Evolutionary conservation across 192 early-diverging fungal genomes (phyloP).

Genomic region (Coemansia sp.): DNA sequence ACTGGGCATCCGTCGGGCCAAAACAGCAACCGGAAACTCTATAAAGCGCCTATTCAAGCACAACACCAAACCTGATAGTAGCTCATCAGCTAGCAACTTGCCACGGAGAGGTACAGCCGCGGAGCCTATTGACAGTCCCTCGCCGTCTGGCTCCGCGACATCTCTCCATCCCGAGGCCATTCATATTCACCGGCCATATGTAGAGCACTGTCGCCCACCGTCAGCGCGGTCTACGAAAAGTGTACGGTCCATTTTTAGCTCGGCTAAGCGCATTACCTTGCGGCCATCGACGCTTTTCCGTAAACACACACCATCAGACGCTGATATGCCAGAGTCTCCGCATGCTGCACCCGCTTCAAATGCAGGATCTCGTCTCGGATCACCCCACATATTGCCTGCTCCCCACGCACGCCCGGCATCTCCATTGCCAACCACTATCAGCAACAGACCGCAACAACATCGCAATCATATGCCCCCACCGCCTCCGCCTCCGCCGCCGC

Average conservation of each 20-base stretch:
- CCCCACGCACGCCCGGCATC: conserved; percentile 1
- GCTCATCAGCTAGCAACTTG: background rate
- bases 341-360: background rate
- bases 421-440: conserved; percentile 1
- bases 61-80: conserved; percentile 1
- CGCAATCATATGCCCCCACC: conserved; percentile 7
- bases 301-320: background rate
- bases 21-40: conserved; percentile 25
- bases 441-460: background rate
- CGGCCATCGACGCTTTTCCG: conserved; percentile 34
- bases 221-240: conserved; percentile 37
- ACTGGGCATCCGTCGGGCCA: conserved; percentile 22
- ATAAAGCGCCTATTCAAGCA: conserved; percentile 37
- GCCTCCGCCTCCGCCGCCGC: background rate
- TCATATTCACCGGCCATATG: background rate
- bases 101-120: background rate
- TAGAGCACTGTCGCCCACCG: conserved; percentile 15
- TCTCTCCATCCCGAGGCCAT: conserved; percentile 3
- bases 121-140: conserved; percentile 14
- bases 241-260: conserved; percentile 36
- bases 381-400: background rate
- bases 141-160: background rate
- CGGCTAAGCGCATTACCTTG: conserved; percentile 38
- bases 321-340: conserved; percentile 1
- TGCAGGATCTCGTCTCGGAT: background rate